A percentile compares a stretch with the other conserved stretches of the same genome.
These are phyloP conservation scores for Citrus australasica DNA, from an alignment of 345 rosid genomes.

Conservation along the genomic window DNA sequence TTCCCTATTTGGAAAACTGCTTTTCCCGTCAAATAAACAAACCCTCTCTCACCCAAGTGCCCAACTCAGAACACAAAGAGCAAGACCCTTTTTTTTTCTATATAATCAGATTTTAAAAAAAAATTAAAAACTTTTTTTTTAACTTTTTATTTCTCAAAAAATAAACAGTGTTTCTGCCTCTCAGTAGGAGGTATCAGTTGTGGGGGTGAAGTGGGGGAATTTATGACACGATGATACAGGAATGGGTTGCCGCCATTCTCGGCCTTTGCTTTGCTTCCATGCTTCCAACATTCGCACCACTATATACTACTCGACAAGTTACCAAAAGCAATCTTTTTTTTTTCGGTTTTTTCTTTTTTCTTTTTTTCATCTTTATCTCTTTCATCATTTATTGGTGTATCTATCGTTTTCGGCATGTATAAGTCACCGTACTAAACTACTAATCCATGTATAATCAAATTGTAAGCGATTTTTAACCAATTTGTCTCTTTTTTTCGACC, in stretches of 20 bases:
- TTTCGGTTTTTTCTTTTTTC: background rate
- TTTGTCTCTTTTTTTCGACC: no score
- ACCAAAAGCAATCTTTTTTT: slow-evolving; percentile 13
- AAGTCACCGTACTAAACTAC: no score
- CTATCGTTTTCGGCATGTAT: no score
- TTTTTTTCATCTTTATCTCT: no score
- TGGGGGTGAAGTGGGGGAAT: slow-evolving; percentile 17
- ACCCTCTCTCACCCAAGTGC: background rate
- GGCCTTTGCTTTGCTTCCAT: slow-evolving; percentile 71
- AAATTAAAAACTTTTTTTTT: no score
- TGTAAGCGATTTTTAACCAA: no score
- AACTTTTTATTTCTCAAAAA: no score
- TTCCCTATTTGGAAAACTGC: slow-evolving; percentile 12
- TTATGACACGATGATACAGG: slow-evolving; percentile 16
- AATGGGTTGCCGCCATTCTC: slow-evolving; percentile 66
- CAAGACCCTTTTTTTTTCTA: background rate
- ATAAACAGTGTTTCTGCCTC: no score
- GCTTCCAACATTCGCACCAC: slow-evolving; percentile 79
- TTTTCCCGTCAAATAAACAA: slow-evolving; percentile 14
- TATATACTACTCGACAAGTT: slow-evolving; percentile 37
- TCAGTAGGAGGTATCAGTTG: background rate
- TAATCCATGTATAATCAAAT: no score
- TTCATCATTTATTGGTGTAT: no score
- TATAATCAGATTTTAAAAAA: background rate
- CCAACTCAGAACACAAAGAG: background rate